These are phyloP conservation scores for Linaria vulgaris DNA, from an alignment of 257 asterid genomes.

Conservation along the genomic window DNA sequence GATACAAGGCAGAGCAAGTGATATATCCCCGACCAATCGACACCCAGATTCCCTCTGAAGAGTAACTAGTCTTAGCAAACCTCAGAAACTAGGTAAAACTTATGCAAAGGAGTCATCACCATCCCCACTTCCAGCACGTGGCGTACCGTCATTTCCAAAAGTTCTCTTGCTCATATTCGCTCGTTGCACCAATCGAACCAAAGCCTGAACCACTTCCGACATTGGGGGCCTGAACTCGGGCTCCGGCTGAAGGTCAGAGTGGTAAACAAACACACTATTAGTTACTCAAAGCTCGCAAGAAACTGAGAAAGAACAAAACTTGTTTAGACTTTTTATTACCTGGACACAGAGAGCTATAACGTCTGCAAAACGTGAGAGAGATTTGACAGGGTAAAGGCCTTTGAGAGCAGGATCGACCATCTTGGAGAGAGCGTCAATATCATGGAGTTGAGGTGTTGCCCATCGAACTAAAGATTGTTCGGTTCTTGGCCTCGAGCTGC, in stretches of 20 bases:
- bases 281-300: neutral
- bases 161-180: constrained; percentile 99
- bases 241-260: constrained; percentile 60
- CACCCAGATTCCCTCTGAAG: no score
- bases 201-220: constrained; percentile 94
- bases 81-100: neutral
- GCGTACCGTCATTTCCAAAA: constrained; percentile 34
- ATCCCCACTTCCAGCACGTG: constrained; percentile 46
- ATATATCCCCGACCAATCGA: no score
- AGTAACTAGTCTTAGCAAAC: no score
- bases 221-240: constrained; percentile 98
- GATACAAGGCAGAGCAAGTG: no score
- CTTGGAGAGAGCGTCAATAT: constrained; percentile 85
- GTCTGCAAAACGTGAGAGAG: constrained; percentile 94
- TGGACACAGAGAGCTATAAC: constrained; percentile 94
- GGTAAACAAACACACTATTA: neutral
- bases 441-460: constrained; percentile 98
- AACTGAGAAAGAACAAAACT: neutral
- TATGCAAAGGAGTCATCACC: constrained; percentile 52
- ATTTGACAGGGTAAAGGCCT: constrained; percentile 87
- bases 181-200: constrained; percentile 91
- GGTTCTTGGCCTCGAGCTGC: constrained; percentile 72
- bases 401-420: constrained; percentile 97
- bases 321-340: constrained; percentile 38
- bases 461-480: constrained; percentile 95